These are phyloP conservation scores for Rhododendron vialii DNA, from an alignment of 148 eudicot genomes.

Conservation along the genomic window DNA sequence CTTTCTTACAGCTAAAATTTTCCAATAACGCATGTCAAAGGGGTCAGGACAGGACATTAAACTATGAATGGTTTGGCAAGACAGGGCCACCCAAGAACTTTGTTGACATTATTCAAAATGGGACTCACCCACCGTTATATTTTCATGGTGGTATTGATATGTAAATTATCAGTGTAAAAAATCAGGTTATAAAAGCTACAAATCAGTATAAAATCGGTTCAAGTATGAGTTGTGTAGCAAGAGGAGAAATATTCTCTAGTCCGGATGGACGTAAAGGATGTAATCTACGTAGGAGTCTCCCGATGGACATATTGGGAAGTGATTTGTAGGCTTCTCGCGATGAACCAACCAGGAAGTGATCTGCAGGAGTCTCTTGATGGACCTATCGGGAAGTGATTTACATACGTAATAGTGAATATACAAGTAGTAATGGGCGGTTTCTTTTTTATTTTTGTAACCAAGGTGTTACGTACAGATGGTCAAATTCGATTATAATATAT, in stretches of 20 bases:
- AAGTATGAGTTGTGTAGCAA: neutral
- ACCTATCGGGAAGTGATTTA: too few relatives aligned
- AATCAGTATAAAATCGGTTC: neutral
- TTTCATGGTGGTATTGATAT: neutral
- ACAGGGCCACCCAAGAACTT: neutral
- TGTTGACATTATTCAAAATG: neutral
- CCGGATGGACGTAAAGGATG: neutral
- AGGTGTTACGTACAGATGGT: too few relatives aligned
- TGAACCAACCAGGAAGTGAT: too few relatives aligned
- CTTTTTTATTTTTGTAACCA: too few relatives aligned
- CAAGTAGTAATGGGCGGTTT: too few relatives aligned
- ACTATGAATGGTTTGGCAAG: neutral
- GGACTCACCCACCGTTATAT: neutral
- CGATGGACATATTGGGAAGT: too few relatives aligned
- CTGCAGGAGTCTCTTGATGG: too few relatives aligned
- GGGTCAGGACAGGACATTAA: neutral
- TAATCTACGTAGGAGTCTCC: neutral
- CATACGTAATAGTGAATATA: too few relatives aligned
- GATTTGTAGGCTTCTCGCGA: too few relatives aligned
- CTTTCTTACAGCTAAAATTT: neutral
- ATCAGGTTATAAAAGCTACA: neutral
- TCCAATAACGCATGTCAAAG: neutral
- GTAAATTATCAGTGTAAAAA: neutral
- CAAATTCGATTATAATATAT: too few relatives aligned
- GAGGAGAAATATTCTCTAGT: neutral